Conservation (phyloP, 805 yeast species). For the Pichia insulana region DNA sequence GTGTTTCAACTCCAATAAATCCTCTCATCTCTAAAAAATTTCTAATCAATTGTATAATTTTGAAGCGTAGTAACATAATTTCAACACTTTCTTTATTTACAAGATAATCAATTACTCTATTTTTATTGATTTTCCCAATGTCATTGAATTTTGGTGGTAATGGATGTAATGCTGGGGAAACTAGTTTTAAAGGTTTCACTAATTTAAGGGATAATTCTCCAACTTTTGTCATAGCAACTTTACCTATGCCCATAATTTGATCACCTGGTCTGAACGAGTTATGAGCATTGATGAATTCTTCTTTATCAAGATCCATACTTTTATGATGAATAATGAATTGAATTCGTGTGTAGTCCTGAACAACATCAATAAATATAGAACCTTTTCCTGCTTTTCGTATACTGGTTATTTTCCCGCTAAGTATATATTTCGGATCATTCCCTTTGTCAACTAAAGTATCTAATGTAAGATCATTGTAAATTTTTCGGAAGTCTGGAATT, state of each 20-base stretch:
- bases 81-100: slow-evolving; percentile 45
- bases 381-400: slow-evolving; percentile 63
- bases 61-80: slow-evolving; percentile 41
- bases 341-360: slow-evolving; percentile 48
- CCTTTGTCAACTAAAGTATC: slow-evolving; percentile 18
- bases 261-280: slow-evolving; percentile 61
- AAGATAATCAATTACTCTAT: slow-evolving; percentile 67
- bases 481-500: slow-evolving; percentile 31
- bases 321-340: slow-evolving; percentile 57
- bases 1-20: slow-evolving; percentile 85
- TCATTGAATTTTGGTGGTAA: slow-evolving; percentile 59
- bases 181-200: slow-evolving; percentile 37
- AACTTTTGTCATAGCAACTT: slow-evolving; percentile 64
- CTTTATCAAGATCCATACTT: slow-evolving; percentile 33
- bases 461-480: slow-evolving; percentile 19
- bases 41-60: slow-evolving; percentile 49
- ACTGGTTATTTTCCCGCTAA: slow-evolving; percentile 51
- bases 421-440: slow-evolving; percentile 16
- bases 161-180: slow-evolving; percentile 63
- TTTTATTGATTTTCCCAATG: slow-evolving; percentile 46
- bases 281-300: slow-evolving; percentile 34
- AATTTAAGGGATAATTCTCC: slow-evolving; percentile 73
- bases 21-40: slow-evolving; percentile 42
- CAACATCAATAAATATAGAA: slow-evolving; percentile 58
- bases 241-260: slow-evolving; percentile 54